phyloP scores from a whole-genome alignment of 1,284 basidiomycete genomes.

The Rhodotorula glutinis region DNA sequence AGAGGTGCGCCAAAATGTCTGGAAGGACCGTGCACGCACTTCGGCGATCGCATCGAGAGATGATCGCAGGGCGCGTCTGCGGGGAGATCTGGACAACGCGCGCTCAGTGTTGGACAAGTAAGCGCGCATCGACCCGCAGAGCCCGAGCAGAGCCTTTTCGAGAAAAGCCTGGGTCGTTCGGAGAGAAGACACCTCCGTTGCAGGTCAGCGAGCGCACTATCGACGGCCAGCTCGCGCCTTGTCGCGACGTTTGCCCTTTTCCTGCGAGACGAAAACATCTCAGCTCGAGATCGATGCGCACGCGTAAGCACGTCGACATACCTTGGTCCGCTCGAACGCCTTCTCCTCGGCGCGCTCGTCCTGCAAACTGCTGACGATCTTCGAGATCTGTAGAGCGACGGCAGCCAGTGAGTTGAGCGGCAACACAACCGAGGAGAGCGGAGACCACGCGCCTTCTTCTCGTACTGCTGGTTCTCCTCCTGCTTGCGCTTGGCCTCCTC shows the following conservation, averaged over 20 bases:
- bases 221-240: slow-evolving; percentile 67
- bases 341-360: slow-evolving; percentile 94
- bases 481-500: slow-evolving; percentile 79
- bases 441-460: slow-evolving; percentile 46
- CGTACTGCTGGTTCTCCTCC: slow-evolving; percentile 71
- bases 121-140: too few species aligned
- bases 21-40: too few species aligned
- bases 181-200: neutral
- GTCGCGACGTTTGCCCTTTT: slow-evolving; percentile 64
- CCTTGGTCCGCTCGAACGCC: slow-evolving; percentile 61
- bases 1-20: too few species aligned
- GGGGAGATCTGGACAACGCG: too few species aligned
- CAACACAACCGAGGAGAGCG: too few species aligned
- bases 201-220: slow-evolving; percentile 10
- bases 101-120: too few species aligned
- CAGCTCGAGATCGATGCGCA: neutral
- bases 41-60: too few species aligned
- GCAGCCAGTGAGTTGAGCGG: neutral
- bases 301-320: slow-evolving; percentile 50
- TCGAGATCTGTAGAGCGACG: slow-evolving; percentile 52
- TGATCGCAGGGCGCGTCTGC: too few species aligned
- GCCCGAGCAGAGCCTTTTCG: neutral
- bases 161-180: neutral
- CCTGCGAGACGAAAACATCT: neutral
- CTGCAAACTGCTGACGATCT: slow-evolving; percentile 74